Conservation (phyloP, 75 land plant genomes). For the Isoetes taiwanensis region DNA sequence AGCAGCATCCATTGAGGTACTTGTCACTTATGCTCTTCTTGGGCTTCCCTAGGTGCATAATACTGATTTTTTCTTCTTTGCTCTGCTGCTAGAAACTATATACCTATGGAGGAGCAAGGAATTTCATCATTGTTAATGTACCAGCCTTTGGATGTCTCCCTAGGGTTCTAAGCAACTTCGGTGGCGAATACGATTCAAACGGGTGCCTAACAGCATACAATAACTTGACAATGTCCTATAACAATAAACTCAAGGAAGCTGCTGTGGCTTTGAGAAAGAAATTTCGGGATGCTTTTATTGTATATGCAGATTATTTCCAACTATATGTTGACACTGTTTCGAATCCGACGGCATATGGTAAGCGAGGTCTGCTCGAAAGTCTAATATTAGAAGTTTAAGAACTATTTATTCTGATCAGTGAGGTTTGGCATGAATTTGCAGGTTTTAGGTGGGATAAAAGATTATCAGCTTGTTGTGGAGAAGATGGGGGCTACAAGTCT, state of each 20-base stretch:
- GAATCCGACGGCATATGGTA: background rate
- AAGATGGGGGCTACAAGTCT: background rate
- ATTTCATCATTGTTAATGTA: background rate
- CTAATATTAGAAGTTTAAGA: background rate
- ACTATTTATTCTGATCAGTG: background rate
- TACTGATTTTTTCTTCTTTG: background rate
- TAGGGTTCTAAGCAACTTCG: background rate
- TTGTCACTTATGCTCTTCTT: no score
- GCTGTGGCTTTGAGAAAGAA: background rate
- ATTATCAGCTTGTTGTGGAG: slow-evolving; percentile 3
- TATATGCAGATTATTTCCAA: slow-evolving; percentile 1
- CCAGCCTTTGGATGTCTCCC: slow-evolving; percentile 1
- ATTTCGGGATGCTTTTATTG: background rate
- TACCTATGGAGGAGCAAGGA: background rate
- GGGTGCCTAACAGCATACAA: background rate
- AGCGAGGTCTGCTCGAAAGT: background rate
- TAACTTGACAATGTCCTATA: background rate
- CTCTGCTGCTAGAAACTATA: background rate
- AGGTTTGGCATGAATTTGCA: background rate
- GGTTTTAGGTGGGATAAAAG: background rate
- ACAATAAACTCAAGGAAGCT: background rate
- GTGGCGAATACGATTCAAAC: background rate
- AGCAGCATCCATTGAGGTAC: background rate
- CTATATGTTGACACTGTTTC: background rate
- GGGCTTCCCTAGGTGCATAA: background rate